Evolutionary conservation across 495 filamentous ascomycete species (phyloP).

Genomic region (Podospora appendiculata): DNA sequence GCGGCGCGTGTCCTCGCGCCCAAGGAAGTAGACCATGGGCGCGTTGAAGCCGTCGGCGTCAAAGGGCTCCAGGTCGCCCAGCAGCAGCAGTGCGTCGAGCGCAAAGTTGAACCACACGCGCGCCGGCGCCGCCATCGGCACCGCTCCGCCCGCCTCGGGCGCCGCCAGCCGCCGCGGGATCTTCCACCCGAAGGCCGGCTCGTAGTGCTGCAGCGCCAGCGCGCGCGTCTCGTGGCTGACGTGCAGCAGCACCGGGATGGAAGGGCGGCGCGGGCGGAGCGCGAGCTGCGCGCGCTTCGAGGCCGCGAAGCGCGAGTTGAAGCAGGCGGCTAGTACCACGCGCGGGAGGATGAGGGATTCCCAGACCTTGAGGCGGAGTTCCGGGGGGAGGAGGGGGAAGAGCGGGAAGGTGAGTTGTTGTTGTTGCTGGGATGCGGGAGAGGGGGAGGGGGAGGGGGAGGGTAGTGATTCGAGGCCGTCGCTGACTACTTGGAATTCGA

Average conservation of each 20-base stretch:
- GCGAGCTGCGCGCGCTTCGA: slow-evolving; percentile 10
- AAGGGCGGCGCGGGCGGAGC: slow-evolving; percentile 1
- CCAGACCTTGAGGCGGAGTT: slow-evolving; percentile 43
- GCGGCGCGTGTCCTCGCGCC: slow-evolving; percentile 24
- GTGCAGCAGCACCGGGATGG: slow-evolving; percentile 31
- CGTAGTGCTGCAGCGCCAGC: slow-evolving; percentile 33
- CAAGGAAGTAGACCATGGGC: slow-evolving; percentile 34
- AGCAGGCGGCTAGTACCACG: slow-evolving; percentile 25
- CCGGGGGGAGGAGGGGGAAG: slow-evolving; percentile 34
- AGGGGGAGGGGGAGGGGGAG: not conserved
- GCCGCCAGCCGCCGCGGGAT: slow-evolving; percentile 20
- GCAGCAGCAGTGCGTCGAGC: slow-evolving; percentile 29
- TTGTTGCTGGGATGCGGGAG: not conserved
- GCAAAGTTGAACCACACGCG: slow-evolving; percentile 33
- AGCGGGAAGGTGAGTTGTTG: slow-evolving; percentile 18
- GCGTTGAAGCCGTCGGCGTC: slow-evolving; percentile 32
- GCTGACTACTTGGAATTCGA: slow-evolving; percentile 29
- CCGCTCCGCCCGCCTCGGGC: not conserved
- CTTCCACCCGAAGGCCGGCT: slow-evolving; percentile 34
- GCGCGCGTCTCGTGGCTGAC: slow-evolving; percentile 32
- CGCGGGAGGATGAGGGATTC: slow-evolving; percentile 30
- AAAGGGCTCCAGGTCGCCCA: slow-evolving; percentile 34
- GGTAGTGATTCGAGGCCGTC: slow-evolving; percentile 27
- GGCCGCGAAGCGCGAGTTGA: slow-evolving; percentile 13
- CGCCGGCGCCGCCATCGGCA: slow-evolving; percentile 2